phyloP scores from a whole-genome alignment of 1,284 basidiomycete genomes.

The Ganoderma resinaceum region DNA sequence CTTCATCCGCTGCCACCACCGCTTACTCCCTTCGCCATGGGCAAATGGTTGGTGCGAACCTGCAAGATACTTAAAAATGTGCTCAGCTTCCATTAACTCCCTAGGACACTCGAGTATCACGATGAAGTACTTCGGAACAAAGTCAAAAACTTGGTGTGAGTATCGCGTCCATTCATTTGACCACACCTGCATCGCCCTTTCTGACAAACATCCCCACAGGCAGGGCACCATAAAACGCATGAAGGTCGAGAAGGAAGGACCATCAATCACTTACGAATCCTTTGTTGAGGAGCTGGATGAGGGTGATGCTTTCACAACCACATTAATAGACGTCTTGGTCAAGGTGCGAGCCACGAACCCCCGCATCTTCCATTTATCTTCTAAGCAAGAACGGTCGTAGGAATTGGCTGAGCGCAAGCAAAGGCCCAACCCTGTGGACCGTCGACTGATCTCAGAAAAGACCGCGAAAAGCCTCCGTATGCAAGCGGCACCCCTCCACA shows the following conservation, averaged over 20 bases:
- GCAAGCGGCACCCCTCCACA: conserved; percentile 57
- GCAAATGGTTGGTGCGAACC: conserved; percentile 38
- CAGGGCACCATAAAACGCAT: conserved; percentile 70
- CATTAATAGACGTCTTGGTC: conserved; percentile 73
- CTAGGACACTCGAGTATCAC: conserved; percentile 70
- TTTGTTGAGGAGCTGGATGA: conserved; percentile 76
- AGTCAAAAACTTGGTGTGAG: conserved; percentile 76
- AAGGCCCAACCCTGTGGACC: conserved; percentile 57
- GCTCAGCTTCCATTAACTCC: conserved; percentile 17
- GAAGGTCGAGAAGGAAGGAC: conserved; percentile 63
- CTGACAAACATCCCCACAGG: conserved; percentile 44
- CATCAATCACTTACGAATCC: conserved; percentile 67
- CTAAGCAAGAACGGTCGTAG: conserved; percentile 42
- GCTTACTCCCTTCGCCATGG: conserved; percentile 33
- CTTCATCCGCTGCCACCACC: conserved; percentile 25
- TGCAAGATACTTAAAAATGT: background rate
- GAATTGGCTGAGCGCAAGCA: conserved; percentile 74
- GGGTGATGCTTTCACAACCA: conserved; percentile 77
- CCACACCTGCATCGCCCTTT: background rate
- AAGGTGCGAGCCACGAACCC: conserved; percentile 55
- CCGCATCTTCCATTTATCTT: background rate
- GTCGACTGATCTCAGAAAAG: conserved; percentile 65
- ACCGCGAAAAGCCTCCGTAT: conserved; percentile 66
- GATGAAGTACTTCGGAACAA: conserved; percentile 74
- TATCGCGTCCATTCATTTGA: conserved; percentile 22